Evolutionary conservation across 257 asterid genomes (phyloP).

Genomic region (Solanum gandarillasii): DNA sequence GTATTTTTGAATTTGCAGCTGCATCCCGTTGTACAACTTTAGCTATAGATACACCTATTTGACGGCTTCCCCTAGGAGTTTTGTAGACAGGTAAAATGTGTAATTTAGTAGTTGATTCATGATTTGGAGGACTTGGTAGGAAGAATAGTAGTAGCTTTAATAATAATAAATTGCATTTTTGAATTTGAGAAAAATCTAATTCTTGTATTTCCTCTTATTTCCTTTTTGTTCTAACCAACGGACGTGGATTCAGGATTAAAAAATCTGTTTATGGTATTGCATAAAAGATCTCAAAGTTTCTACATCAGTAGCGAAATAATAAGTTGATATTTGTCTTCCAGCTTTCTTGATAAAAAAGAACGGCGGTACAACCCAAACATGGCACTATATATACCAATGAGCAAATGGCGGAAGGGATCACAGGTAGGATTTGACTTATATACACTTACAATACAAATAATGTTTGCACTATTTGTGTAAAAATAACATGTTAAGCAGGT

Average conservation of each 20-base stretch:
- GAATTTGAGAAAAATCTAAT: neutral
- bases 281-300: neutral
- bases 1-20: slow-evolving; percentile 32
- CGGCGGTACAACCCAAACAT: slow-evolving; percentile 70
- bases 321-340: slow-evolving; percentile 11
- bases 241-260: too few species aligned
- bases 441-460: neutral
- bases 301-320: neutral
- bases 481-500: neutral
- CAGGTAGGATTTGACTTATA: slow-evolving; percentile 32
- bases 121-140: neutral
- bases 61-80: slow-evolving; percentile 79
- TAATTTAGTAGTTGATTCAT: neutral
- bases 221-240: neutral
- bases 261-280: neutral
- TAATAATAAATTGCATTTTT: neutral
- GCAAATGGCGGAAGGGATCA: slow-evolving; percentile 95
- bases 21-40: slow-evolving; percentile 90
- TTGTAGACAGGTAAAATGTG: slow-evolving; percentile 75
- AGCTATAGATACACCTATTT: slow-evolving; percentile 66
- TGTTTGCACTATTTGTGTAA: neutral
- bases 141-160: neutral
- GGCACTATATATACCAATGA: slow-evolving; percentile 69
- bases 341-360: slow-evolving; percentile 70
- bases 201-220: neutral